Evolutionary conservation across 768 basidiomycete genomes (phyloP).

Genomic region (Auriscalpium vulgare): DNA sequence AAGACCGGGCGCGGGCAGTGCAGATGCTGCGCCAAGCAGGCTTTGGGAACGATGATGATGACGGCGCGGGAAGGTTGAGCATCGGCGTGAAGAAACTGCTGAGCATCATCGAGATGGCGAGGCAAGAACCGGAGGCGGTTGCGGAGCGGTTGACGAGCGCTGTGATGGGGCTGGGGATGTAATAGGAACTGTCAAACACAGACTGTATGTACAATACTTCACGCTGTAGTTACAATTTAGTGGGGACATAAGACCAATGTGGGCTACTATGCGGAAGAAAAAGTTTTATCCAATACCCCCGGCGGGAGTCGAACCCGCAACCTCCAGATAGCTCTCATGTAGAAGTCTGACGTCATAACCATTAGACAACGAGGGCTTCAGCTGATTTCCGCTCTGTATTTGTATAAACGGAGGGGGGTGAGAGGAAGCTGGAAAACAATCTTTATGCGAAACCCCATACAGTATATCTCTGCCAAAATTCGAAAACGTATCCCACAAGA

Average conservation of each 20-base stretch:
- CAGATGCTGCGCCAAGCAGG: slow-evolving; percentile 67
- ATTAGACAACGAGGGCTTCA: slow-evolving; percentile 76
- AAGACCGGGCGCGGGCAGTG: slow-evolving; percentile 53
- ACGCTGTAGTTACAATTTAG: not conserved
- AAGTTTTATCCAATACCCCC: slow-evolving; percentile 37
- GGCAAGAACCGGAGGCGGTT: slow-evolving; percentile 86
- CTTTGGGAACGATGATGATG: slow-evolving; percentile 45
- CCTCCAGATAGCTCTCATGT: slow-evolving; percentile 55
- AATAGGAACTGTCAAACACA: not conserved
- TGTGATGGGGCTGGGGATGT: slow-evolving; percentile 48
- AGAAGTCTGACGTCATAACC: slow-evolving; percentile 91
- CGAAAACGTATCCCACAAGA: too few relatives aligned
- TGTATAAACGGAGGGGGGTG: too few relatives aligned
- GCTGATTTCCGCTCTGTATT: too few relatives aligned
- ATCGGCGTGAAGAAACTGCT: slow-evolving; percentile 94
- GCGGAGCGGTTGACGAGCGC: slow-evolving; percentile 61
- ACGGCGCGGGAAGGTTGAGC: slow-evolving; percentile 40
- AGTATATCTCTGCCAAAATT: too few relatives aligned
- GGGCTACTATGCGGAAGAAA: not conserved
- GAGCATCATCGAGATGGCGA: slow-evolving; percentile 90
- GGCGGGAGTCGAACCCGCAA: slow-evolving; percentile 84
- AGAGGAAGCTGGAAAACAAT: too few relatives aligned
- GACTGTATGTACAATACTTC: not conserved
- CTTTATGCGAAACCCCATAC: too few relatives aligned
- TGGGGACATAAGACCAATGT: not conserved